Base-by-base conservation (phyloP, 148 eudicot genomes). In the Salicornia ramosissima region DNA sequence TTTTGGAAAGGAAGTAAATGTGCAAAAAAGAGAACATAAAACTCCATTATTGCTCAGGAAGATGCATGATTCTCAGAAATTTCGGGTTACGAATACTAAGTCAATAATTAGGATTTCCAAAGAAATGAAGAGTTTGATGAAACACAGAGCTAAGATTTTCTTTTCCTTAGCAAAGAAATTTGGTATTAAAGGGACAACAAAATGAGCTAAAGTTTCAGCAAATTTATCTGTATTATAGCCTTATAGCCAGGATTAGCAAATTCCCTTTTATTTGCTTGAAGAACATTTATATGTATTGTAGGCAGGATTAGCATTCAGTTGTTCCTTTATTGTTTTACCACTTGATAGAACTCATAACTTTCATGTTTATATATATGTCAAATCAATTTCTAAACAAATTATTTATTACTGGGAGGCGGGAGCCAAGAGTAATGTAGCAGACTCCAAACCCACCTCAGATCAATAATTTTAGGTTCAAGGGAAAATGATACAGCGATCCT, bases 41-140 rank as follows among this genome's bases (percentile, higher is more conserved):
- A 51, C 71, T 59, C 58, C 78, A 24, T 56, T 81, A 12, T 61
- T 78, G 67, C 45, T 78, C 4, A 65, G 81, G 69, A 86, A 80
- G 50, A 26, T 71, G 49, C 71, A 71, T 49, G 68, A 78, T 49
- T 74, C 83, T 45, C 78, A 68, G 64, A 77, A 45, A 16, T 57
- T 76, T 66, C 79, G 80, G 64, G 55, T 46, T 29, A 62, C 68
- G 59, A 75, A 46, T 54, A 36, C 64, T 0, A 78, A 72, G 65
- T 45, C 79, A 5, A 24, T 81, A 9, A 13, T 69, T 2, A 74
- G 60, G 72, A 55, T 65, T 28, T 62, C 73, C 1, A 71, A 53
- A 71, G 84, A 80, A 45, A 71, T 83, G 49, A 83, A 81, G 81
- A 75, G 72, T 15, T 58, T 89, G 29, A 75, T 81, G 69, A 69